A percentile compares a stretch with the other conserved stretches of the same genome.
Conservation (phyloP, 208 protist species). For the Leishmania martiniquensis region DNA sequence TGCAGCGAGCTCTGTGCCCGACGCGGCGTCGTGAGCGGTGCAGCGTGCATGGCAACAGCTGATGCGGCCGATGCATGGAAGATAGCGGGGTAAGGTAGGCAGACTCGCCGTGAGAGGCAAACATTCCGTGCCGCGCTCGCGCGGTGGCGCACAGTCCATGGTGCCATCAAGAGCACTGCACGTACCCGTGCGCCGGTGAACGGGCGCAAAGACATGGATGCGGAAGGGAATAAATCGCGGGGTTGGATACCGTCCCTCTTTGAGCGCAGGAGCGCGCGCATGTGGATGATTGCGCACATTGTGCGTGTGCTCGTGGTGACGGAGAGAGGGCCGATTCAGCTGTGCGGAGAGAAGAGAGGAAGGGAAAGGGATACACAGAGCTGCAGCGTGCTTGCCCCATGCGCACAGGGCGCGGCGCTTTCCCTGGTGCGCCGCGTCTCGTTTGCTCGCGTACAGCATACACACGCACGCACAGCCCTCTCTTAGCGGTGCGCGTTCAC, state of each 20-base stretch:
- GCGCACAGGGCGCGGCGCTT: background rate
- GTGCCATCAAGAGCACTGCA: background rate
- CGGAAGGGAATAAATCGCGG: no score
- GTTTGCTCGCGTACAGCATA: background rate
- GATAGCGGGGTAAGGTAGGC: background rate
- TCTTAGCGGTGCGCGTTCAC: no score
- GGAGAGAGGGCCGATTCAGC: background rate
- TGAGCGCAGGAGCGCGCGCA: background rate
- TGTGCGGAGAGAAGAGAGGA: background rate
- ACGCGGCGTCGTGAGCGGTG: background rate
- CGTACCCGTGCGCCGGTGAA: background rate
- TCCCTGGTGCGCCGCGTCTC: no score
- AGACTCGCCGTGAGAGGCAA: constrained; percentile 7
- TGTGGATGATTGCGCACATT: background rate
- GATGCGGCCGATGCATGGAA: background rate
- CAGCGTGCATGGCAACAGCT: background rate
- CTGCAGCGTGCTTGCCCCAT: background rate
- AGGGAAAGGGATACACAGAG: background rate
- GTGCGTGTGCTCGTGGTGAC: constrained; percentile 2
- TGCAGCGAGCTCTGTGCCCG: constrained; percentile 54
- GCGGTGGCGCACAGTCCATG: background rate
- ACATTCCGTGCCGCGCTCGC: background rate
- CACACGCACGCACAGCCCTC: no score
- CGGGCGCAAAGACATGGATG: constrained; percentile 3
- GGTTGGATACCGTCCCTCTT: background rate